Percentiles rank a stretch among this genome's conserved stretches.
Conservation (phyloP, 805 yeast genomes). For the baker's yeast (Saccharomyces cerevisiae) region DNA sequence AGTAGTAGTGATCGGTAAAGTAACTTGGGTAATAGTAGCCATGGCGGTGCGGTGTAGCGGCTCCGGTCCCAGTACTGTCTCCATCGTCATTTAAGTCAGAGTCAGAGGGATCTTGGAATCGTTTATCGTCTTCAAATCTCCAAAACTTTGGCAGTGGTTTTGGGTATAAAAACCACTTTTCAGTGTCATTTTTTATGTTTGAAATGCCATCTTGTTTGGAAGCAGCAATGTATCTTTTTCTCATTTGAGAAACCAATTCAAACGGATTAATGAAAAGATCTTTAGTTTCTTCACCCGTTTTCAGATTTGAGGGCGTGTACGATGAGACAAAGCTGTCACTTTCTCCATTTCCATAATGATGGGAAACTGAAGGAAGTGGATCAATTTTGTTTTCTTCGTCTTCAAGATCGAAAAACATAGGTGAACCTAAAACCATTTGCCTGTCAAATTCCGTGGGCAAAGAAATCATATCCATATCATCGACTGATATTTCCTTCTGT, state of each 20-base stretch:
- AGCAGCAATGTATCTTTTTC: conserved; percentile 55
- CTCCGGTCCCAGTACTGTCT: conserved; percentile 2
- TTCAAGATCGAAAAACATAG: conserved; percentile 23
- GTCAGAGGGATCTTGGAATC: conserved; percentile 12
- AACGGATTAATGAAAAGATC: conserved; percentile 11
- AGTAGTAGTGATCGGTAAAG: conserved; percentile 4
- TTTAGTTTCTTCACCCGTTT: neutral
- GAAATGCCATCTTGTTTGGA: conserved; percentile 60
- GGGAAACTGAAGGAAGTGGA: neutral
- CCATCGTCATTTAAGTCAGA: conserved; percentile 19
- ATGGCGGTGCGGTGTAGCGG: neutral
- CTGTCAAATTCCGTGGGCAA: conserved; percentile 24
- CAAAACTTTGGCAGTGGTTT: conserved; percentile 47
- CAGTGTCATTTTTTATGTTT: conserved; percentile 62
- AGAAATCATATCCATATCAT: conserved; percentile 28
- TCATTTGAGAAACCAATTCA: conserved; percentile 34
- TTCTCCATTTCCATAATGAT: neutral
- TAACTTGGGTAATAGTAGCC: conserved; percentile 11
- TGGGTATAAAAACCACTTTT: conserved; percentile 74
- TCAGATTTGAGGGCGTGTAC: neutral
- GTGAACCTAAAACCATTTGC: conserved; percentile 28
- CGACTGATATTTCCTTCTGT: conserved; percentile 8
- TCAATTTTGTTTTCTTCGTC: conserved; percentile 11
- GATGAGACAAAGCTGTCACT: neutral
- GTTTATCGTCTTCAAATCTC: conserved; percentile 31